These are phyloP conservation scores for Capronia americana DNA, from an alignment of 2,329 filamentous ascomycete species.

Conservation along the genomic window DNA sequence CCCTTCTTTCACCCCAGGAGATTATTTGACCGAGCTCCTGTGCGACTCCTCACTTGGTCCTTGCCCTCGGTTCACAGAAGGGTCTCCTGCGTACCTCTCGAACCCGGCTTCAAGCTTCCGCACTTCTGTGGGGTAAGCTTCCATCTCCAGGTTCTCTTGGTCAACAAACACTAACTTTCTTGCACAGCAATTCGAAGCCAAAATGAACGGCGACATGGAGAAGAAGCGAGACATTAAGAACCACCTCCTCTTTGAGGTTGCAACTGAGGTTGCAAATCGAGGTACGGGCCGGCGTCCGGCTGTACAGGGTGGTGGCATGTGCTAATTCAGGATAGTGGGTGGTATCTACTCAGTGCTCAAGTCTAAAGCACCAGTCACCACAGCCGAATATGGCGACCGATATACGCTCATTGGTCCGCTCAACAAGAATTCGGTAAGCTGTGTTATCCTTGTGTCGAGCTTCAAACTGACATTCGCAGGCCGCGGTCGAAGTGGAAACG, in stretches of 20 bases:
- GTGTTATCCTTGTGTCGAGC: constrained; percentile 5
- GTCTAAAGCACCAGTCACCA: constrained; percentile 97
- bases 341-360: constrained; percentile 99
- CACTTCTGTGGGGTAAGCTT: constrained; percentile 34
- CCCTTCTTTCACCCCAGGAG: not conserved
- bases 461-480: constrained; percentile 58
- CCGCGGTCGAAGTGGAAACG: constrained; percentile 96
- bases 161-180: constrained; percentile 5
- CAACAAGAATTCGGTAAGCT: constrained; percentile 80
- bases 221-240: constrained; percentile 80
- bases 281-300: constrained; percentile 58
- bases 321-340: constrained; percentile 67
- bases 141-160: constrained; percentile 11
- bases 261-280: constrained; percentile 96
- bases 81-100: constrained; percentile 10
- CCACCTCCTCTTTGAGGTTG: constrained; percentile 94
- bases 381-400: constrained; percentile 95
- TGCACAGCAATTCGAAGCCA: constrained; percentile 15
- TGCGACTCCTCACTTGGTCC: not conserved
- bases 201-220: constrained; percentile 41
- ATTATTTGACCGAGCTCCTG: constrained; percentile 12
- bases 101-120: constrained; percentile 26
- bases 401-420: constrained; percentile 95
- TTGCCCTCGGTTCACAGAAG: constrained; percentile 9
- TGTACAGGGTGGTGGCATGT: constrained; percentile 29